Evolutionary conservation across 2,329 filamentous ascomycete genomes (phyloP).

Genomic region (Fusarium redolens): DNA sequence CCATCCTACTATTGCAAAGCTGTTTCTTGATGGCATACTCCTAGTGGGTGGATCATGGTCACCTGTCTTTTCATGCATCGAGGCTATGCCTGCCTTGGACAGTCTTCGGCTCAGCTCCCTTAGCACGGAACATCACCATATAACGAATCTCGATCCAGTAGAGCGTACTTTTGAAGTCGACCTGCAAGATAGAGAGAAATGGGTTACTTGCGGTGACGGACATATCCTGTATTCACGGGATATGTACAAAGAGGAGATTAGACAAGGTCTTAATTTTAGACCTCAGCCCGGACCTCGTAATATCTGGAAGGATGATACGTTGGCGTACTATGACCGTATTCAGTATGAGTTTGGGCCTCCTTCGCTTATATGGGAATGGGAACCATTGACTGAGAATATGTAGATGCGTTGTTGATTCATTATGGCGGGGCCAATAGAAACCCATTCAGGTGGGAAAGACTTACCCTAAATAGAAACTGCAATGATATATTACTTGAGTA

Average conservation of each 20-base stretch:
- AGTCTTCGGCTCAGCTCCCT: neutral
- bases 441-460: no score
- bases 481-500: no score
- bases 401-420: neutral
- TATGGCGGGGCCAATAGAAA: neutral
- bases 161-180: accelerated
- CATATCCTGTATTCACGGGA: neutral
- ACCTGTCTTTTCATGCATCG: neutral
- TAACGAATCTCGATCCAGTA: neutral
- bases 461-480: neutral
- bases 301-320: accelerated
- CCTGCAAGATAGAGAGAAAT: neutral
- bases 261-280: neutral
- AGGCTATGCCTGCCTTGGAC: neutral
- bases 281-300: neutral
- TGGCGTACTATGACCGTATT: neutral
- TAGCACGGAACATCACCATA: neutral
- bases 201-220: neutral
- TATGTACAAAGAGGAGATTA: neutral
- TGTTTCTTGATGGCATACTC: neutral
- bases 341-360: neutral
- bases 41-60: neutral
- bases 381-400: neutral
- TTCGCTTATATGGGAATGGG: neutral
- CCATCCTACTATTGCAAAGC: neutral